Evolutionary conservation across 2,329 filamentous ascomycete species (phyloP).

Genomic region (Clathrospora elynae): DNA sequence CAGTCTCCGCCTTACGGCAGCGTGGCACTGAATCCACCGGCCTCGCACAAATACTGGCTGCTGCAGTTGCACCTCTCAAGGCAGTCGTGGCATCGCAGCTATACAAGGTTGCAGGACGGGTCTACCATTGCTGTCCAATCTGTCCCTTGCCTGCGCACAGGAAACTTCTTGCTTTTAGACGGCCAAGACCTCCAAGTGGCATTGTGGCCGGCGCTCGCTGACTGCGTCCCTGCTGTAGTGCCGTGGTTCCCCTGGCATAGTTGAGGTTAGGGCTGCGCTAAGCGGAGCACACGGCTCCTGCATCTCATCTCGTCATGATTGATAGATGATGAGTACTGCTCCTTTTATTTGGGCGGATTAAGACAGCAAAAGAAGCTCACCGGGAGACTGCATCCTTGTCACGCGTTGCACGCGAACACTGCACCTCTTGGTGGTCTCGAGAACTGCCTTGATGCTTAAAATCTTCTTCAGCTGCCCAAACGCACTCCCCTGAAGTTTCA

Average conservation of each 20-base stretch:
- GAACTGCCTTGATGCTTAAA: too few species aligned
- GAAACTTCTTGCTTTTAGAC: slow-evolving; percentile 38
- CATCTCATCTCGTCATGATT: slow-evolving; percentile 41
- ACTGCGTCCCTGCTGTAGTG: slow-evolving; percentile 18
- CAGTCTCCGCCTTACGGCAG: slow-evolving; percentile 9
- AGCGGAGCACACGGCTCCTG: slow-evolving; percentile 17
- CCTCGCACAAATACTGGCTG: slow-evolving; percentile 23
- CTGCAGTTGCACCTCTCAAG: slow-evolving; percentile 19
- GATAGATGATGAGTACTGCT: slow-evolving; percentile 25
- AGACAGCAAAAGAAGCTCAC: slow-evolving; percentile 17
- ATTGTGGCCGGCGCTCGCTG: slow-evolving; percentile 31
- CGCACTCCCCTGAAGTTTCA: too few species aligned
- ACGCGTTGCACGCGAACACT: slow-evolving; percentile 12
- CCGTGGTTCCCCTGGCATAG: slow-evolving; percentile 28
- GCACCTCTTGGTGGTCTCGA: slow-evolving; percentile 4
- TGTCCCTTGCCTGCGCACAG: slow-evolving; percentile 29
- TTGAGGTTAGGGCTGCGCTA: slow-evolving; percentile 20
- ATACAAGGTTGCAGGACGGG: slow-evolving; percentile 40
- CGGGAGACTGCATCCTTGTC: slow-evolving; percentile 19
- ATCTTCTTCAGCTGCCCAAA: too few species aligned
- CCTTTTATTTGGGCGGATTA: slow-evolving; percentile 35
- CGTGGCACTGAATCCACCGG: slow-evolving; percentile 16
- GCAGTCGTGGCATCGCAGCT: slow-evolving; percentile 39
- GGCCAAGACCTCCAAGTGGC: slow-evolving; percentile 38
- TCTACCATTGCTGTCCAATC: slow-evolving; percentile 42